A percentile compares a stretch with the other conserved stretches of the same genome.
Conservation (phyloP, 176 grass and related monocot species). For the Urochloa ruziziensis region DNA sequence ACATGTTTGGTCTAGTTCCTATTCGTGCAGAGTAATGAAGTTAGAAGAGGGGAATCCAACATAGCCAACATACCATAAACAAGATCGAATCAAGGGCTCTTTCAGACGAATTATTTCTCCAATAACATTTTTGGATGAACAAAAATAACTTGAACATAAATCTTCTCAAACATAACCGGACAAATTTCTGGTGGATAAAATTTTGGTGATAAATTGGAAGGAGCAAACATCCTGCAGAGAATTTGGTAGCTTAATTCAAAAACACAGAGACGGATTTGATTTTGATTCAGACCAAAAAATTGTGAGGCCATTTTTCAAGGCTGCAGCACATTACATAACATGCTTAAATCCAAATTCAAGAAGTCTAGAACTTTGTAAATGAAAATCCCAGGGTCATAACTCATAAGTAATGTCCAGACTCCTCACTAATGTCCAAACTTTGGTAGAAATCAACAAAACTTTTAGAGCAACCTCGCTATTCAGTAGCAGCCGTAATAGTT, state of each 20-base stretch:
- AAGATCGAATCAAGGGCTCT: background rate
- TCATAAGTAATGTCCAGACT: background rate
- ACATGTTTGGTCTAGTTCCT: background rate
- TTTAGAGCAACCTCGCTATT: background rate
- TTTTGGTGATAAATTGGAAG: background rate
- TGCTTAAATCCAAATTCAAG: background rate
- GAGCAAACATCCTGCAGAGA: background rate
- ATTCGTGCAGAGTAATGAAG: background rate
- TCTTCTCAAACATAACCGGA: background rate
- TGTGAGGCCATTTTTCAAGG: background rate
- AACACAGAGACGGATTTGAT: background rate
- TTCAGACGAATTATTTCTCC: background rate
- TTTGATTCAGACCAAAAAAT: background rate
- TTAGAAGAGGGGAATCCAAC: background rate
- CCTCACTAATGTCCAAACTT: background rate
- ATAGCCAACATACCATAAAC: background rate
- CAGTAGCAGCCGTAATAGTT: background rate
- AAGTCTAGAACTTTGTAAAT: background rate
- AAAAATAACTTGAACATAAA: background rate
- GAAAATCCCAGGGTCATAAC: background rate
- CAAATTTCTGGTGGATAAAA: background rate
- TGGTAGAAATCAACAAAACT: background rate
- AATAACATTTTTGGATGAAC: background rate
- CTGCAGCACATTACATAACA: background rate
- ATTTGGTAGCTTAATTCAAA: background rate